Conservation (phyloP, 2,329 filamentous ascomycete genomes). For the Byssoonygena ceratinophila region DNA sequence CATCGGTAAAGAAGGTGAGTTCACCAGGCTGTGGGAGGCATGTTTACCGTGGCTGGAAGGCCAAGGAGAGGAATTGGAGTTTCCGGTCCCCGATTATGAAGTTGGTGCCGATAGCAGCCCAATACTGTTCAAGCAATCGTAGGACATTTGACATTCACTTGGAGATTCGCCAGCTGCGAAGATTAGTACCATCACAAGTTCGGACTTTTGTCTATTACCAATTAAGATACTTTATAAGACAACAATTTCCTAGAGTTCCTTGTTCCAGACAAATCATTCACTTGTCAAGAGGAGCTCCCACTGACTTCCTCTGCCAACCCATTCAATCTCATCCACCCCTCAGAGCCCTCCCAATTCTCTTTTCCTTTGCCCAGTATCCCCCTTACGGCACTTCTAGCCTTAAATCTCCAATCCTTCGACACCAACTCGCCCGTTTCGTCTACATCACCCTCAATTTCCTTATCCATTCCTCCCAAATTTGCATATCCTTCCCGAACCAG, state of each 20-base stretch:
- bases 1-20: constrained; percentile 13
- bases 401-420: constrained; percentile 74
- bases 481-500: constrained; percentile 68
- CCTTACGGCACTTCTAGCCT: constrained; percentile 72
- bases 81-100: not conserved
- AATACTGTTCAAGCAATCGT: constrained; percentile 4
- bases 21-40: constrained; percentile 13
- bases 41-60: constrained; percentile 14
- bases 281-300: constrained; percentile 16
- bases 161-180: no score
- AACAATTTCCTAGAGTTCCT: no score
- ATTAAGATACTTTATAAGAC: not conserved
- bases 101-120: not conserved
- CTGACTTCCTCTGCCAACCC: constrained; percentile 31
- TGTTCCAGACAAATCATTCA: no score
- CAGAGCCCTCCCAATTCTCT: constrained; percentile 67
- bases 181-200: no score
- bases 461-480: constrained; percentile 56
- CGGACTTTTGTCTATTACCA: not conserved
- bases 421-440: constrained; percentile 49
- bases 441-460: constrained; percentile 42
- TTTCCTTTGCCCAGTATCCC: constrained; percentile 74
- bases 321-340: constrained; percentile 33
- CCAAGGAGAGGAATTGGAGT: constrained; percentile 11
- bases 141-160: not conserved